Base-by-base conservation (phyloP, 768 basidiomycete genomes). In the Podaxis carcinomalis region DNA sequence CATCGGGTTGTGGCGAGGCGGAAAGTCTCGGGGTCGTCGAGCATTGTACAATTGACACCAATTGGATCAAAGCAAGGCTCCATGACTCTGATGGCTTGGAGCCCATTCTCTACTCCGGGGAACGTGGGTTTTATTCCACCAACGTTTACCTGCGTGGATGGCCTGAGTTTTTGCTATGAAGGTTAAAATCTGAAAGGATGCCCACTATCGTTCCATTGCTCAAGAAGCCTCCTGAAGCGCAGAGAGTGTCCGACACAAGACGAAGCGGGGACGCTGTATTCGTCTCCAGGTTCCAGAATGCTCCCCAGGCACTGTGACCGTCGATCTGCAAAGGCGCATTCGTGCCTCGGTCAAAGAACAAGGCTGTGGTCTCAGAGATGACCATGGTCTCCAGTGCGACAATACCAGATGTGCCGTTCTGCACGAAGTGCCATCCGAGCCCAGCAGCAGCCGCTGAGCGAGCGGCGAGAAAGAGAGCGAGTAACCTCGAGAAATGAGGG, bases 251-350 rank as follows among this genome's bases (percentile, higher is more conserved):
- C 13, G 74, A 71, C 10, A 73, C 55, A 21, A 77, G 64, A 40
- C 73, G 66, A 16, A 78, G 61, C 6, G 76, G 67, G 13, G 73
- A 71, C 0, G 73, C 70, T 3, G 68, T 72, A 46, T 77, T 75
- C 2, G 78, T 78, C 62, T 73, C 68, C 9, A 81, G 63, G 57
- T 80, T 71, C 66, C 78, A 75, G n/a, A 81, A 68, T 5, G 76
- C 78, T 35, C 75, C 77, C 80, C 80, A 80, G 5, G 80, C 80
- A 10, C 75, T 67, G 60, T 79, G 78, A 1, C 74, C 75, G 52
- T 78, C 71, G 60, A 80, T 69, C 21, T 65, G 70, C 1, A 80
- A 66, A 13, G 78, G 75, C 40, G 80, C 79, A 58, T 80, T 70
- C 13, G 63, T 69, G 5, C 69, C 71, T 49, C 68, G 51, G 39